Evolutionary conservation across 495 filamentous ascomycete species (phyloP).

Genomic region (Aeminium ludgeri): DNA sequence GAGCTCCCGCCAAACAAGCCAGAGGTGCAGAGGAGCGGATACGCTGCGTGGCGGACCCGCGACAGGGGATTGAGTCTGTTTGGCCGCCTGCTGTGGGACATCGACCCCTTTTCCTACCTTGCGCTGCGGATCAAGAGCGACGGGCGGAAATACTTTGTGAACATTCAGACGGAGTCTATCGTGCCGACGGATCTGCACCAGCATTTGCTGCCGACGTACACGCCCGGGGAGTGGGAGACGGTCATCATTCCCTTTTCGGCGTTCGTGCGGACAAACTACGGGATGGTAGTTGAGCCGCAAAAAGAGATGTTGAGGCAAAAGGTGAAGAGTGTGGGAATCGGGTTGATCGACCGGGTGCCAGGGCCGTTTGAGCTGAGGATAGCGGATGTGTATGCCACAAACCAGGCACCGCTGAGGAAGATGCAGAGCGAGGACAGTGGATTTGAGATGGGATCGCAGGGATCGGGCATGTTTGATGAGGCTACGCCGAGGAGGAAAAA

Average conservation of each 20-base stretch:
- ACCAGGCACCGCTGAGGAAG: conserved; percentile 30
- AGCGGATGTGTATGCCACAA: conserved; percentile 71
- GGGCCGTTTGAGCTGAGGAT: conserved; percentile 75
- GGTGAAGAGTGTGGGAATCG: conserved; percentile 70
- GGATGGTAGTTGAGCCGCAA: conserved; percentile 80
- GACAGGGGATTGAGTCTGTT: conserved; percentile 43
- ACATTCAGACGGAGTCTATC: conserved; percentile 85
- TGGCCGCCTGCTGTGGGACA: conserved; percentile 67
- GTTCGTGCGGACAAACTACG: conserved; percentile 88
- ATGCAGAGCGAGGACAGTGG: conserved; percentile 10
- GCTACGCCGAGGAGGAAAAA: conserved; percentile 13
- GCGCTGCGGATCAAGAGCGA: conserved; percentile 83
- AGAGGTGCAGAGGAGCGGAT: conserved; percentile 58
- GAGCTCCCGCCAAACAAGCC: conserved; percentile 59
- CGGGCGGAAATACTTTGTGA: conserved; percentile 82
- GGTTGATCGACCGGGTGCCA: conserved; percentile 72
- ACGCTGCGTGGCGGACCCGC: conserved; percentile 67
- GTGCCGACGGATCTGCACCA: conserved; percentile 90
- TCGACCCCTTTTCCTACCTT: conserved; percentile 74
- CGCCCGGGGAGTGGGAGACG: conserved; percentile 81
- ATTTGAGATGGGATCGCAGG: conserved; percentile 11
- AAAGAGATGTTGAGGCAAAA: conserved; percentile 68
- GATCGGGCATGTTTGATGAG: conserved; percentile 13
- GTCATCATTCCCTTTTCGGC: conserved; percentile 74
- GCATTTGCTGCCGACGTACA: conserved; percentile 70